These are phyloP conservation scores for Penicillium samsonianum DNA, from an alignment of 495 filamentous ascomycete species.

Conservation along the genomic window DNA sequence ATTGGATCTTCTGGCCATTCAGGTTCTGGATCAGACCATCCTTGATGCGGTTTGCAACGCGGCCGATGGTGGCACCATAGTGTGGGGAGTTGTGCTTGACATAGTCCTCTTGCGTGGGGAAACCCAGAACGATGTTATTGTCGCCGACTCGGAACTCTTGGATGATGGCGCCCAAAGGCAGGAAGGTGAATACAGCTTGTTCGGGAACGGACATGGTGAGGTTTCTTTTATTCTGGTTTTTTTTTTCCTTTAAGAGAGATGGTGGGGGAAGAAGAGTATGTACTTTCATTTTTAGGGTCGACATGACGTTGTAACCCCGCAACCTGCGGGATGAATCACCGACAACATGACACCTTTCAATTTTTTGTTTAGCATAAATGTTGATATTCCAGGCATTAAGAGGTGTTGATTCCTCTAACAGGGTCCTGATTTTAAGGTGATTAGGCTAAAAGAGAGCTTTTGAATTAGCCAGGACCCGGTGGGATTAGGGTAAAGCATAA, in stretches of 20 bases:
- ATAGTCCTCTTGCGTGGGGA: constrained; percentile 73
- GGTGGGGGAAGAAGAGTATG: constrained; percentile 3
- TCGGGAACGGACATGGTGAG: constrained; percentile 26
- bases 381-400: not conserved
- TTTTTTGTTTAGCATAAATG: constrained; percentile 15
- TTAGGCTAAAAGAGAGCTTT: constrained; percentile 12
- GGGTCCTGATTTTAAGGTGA: not conserved
- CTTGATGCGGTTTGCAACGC: constrained; percentile 84
- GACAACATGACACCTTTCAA: constrained; percentile 3
- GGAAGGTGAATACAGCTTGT: constrained; percentile 59
- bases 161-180: constrained; percentile 85
- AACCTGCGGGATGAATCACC: constrained; percentile 21
- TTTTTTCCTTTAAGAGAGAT: not conserved
- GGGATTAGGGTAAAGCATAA: not conserved
- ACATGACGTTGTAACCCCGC: constrained; percentile 33
- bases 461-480: not conserved
- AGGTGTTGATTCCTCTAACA: not conserved
- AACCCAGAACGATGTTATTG: constrained; percentile 83
- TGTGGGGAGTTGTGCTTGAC: constrained; percentile 68
- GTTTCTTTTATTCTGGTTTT: not conserved
- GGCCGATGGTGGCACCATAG: constrained; percentile 93
- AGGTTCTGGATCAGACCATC: constrained; percentile 68
- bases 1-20: constrained; percentile 68
- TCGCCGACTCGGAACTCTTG: constrained; percentile 75
- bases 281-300: constrained; percentile 7